phyloP scores from a whole-genome alignment of 2,329 filamentous ascomycete genomes.

The Paraphaeosphaeria minitans region DNA sequence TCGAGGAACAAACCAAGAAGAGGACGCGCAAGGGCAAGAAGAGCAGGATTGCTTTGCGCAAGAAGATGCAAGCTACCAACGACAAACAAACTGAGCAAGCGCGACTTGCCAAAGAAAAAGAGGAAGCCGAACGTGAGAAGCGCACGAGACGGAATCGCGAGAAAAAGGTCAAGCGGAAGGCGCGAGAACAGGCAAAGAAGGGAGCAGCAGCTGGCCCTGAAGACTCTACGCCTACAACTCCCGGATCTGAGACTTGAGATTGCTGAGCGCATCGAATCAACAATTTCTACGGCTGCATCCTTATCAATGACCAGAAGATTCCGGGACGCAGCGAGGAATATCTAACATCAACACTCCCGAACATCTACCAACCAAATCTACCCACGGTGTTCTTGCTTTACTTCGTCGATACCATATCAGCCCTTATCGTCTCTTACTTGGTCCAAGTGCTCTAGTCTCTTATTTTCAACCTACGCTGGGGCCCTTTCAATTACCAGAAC shows the following conservation, averaged over 20 bases:
- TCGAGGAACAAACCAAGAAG: conserved; percentile 32
- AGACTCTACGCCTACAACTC: not conserved
- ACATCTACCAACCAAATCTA: not conserved
- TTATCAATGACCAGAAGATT: not conserved
- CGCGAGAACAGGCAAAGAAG: conserved; percentile 42
- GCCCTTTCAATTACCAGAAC: not conserved
- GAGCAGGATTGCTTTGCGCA: conserved; percentile 40
- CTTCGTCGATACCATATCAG: not conserved
- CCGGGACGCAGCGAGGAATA: no score
- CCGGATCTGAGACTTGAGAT: not conserved
- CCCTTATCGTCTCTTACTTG: not conserved
- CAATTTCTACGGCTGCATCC: not conserved
- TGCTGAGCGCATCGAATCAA: not conserved
- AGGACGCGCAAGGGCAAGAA: conserved; percentile 43
- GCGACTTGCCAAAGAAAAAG: conserved; percentile 37
- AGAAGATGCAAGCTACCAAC: conserved; percentile 35
- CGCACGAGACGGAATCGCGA: conserved; percentile 43
- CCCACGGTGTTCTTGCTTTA: not conserved
- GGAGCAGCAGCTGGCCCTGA: conserved; percentile 14
- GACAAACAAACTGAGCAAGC: conserved; percentile 32
- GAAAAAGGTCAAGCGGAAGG: conserved; percentile 47
- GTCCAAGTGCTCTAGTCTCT: not conserved
- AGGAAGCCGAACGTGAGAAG: conserved; percentile 44
- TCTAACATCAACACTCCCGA: not conserved
- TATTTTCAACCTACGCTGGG: not conserved